A percentile compares a stretch with the other conserved stretches of the same genome.
phyloP scores from a whole-genome alignment of 192 early-diverging fungal species.

The Podochytrium sp. region DNA sequence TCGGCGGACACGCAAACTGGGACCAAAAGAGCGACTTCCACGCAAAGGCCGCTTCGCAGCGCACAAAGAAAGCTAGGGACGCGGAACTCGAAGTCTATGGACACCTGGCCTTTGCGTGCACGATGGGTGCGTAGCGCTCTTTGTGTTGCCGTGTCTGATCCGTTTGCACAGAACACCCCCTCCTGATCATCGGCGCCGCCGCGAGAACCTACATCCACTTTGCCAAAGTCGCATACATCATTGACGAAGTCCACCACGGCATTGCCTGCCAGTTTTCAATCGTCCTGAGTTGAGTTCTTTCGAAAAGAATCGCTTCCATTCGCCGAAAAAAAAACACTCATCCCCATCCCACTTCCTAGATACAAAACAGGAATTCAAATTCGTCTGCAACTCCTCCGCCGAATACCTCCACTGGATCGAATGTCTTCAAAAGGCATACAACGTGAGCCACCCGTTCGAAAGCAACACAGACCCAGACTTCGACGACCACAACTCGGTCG shows the following conservation, averaged over 20 bases:
- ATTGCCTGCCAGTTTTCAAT: constrained; percentile 29
- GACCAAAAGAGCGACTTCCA: background rate
- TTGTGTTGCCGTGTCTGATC: background rate
- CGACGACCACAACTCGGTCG: background rate
- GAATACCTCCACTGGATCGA: constrained; percentile 35
- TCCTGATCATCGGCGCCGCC: constrained; percentile 10
- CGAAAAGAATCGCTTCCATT: background rate
- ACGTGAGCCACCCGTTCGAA: background rate
- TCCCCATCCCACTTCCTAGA: background rate
- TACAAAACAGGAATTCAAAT: constrained; percentile 19
- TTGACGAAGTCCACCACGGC: constrained; percentile 18
- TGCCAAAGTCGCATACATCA: constrained; percentile 25
- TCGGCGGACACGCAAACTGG: constrained; percentile 19
- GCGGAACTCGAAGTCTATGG: constrained; percentile 15
- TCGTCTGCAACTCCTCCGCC: constrained; percentile 28
- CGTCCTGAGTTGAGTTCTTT: constrained; percentile 5
- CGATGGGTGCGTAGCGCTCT: background rate
- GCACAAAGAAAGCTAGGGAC: background rate
- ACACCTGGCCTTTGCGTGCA: constrained; percentile 13
- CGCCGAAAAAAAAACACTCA: background rate
- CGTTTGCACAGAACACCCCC: background rate
- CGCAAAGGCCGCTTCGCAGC: background rate
- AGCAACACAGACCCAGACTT: background rate
- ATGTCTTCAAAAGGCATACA: constrained; percentile 19
- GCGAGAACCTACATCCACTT: constrained; percentile 18